A percentile compares a stretch with the other conserved stretches of the same genome.
These are phyloP conservation scores for Thraustochytrium sp. DNA, from an alignment of 352 stramenopile genomes.

Conservation along the genomic window DNA sequence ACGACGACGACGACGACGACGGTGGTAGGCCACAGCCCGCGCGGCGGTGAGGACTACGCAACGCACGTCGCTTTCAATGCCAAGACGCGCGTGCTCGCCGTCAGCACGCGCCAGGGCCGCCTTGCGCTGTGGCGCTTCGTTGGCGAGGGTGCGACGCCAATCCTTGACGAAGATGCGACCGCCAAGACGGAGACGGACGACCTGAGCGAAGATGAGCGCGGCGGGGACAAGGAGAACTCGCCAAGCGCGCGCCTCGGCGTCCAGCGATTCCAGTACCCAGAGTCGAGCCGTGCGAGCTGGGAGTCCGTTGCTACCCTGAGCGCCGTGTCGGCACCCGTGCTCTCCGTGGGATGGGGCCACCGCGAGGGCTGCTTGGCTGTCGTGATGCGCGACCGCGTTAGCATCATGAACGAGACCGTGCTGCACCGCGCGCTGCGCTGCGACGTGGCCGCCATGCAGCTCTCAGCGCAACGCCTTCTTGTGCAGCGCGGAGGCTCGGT, in stretches of 20 bases:
- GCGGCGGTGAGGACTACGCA: slow-evolving; percentile 60
- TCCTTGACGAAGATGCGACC: background rate
- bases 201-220: background rate
- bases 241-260: too few species aligned
- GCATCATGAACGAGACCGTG: slow-evolving; percentile 70
- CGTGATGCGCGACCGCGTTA: slow-evolving; percentile 62
- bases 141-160: slow-evolving; percentile 34
- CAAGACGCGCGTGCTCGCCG: slow-evolving; percentile 71
- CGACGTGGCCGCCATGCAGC: slow-evolving; percentile 75
- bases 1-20: too few species aligned
- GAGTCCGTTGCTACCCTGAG: slow-evolving; percentile 62
- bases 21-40: too few species aligned
- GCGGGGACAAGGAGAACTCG: background rate
- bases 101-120: slow-evolving; percentile 70
- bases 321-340: slow-evolving; percentile 56
- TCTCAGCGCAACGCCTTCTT: slow-evolving; percentile 65
- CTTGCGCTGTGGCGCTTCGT: slow-evolving; percentile 78
- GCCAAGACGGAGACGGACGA: background rate
- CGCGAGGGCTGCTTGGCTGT: slow-evolving; percentile 64
- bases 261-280: background rate
- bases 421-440: slow-evolving; percentile 69
- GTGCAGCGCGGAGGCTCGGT: slow-evolving; percentile 66
- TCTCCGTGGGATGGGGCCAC: slow-evolving; percentile 64
- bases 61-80: slow-evolving; percentile 78
- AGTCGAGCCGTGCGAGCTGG: slow-evolving; percentile 57